Conservation (phyloP, 371 early-diverging fungal genomes). For the Syncephalis plumigaleata region DNA sequence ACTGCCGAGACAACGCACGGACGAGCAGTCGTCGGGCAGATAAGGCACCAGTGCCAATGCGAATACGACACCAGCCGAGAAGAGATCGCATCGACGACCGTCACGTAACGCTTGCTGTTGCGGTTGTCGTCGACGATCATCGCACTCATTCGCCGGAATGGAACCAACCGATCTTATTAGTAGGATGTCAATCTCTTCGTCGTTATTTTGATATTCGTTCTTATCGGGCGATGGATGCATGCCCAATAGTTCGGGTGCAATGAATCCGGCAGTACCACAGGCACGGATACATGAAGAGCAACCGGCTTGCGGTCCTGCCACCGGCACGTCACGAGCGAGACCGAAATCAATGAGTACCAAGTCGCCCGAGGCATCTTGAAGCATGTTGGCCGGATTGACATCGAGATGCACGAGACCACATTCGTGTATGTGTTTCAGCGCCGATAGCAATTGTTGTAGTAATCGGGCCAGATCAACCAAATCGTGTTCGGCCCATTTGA, state of each 20-base stretch:
- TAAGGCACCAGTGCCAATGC: no score
- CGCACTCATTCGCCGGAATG: no score
- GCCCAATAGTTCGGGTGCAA: constrained; percentile 49
- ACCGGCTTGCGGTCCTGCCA: background rate
- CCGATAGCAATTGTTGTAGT: constrained; percentile 1
- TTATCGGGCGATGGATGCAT: no score
- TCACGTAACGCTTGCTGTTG: no score
- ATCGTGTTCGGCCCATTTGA: constrained; percentile 16
- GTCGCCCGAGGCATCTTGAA: constrained; percentile 30
- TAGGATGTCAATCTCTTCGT: no score
- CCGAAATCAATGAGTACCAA: constrained; percentile 52
- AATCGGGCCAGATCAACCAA: constrained; percentile 11
- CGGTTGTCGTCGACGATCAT: no score
- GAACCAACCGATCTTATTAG: no score
- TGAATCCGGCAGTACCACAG: constrained; percentile 61
- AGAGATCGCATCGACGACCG: no score
- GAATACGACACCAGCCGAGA: no score
- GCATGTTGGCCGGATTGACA: constrained; percentile 41
- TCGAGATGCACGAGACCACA: constrained; percentile 37
- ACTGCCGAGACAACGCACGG: no score
- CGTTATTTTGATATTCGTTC: no score
- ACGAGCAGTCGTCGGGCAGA: no score
- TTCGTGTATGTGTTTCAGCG: constrained; percentile 7
- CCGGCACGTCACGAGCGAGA: constrained; percentile 14
- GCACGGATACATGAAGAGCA: constrained; percentile 10